These are phyloP conservation scores for Amphicarpaea edgeworthii DNA, from an alignment of 306 rosid species.

Conservation along the genomic window DNA sequence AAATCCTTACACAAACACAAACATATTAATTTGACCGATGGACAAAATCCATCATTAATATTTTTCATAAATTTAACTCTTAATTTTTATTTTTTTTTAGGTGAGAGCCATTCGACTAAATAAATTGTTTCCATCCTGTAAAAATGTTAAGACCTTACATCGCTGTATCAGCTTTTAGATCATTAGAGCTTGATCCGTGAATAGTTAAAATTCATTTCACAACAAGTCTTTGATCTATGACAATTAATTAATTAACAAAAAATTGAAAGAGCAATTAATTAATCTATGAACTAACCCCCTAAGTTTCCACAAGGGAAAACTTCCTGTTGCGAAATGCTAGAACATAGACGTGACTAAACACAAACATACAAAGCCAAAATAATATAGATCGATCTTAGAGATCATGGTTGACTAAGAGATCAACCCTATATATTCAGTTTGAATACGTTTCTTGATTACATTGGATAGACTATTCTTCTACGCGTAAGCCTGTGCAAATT, in stretches of 20 bases:
- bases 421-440: constrained; percentile 12
- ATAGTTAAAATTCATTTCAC: not conserved
- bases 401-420: constrained; percentile 23
- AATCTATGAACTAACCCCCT: too few relatives aligned
- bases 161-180: too few relatives aligned
- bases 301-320: constrained; percentile 23
- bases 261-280: not conserved
- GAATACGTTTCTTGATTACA: not conserved
- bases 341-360: constrained; percentile 42
- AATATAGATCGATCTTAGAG: constrained; percentile 34
- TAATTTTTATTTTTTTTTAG: too few relatives aligned
- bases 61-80: too few relatives aligned
- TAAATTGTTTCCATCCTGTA: too few relatives aligned
- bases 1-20: constrained; percentile 6
- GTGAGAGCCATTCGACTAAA: too few relatives aligned
- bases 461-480: constrained; percentile 12
- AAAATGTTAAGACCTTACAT: too few relatives aligned
- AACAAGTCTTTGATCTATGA: not conserved
- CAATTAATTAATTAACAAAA: not conserved
- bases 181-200: too few relatives aligned
- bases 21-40: too few relatives aligned
- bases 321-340: constrained; percentile 43
- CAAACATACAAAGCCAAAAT: constrained; percentile 25
- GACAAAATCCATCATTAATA: too few relatives aligned
- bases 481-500: too few relatives aligned